A percentile compares a stretch with the other conserved stretches of the same genome.
Conservation (phyloP, 164 flowering plant genomes). For the Nymphaea colorata region DNA sequence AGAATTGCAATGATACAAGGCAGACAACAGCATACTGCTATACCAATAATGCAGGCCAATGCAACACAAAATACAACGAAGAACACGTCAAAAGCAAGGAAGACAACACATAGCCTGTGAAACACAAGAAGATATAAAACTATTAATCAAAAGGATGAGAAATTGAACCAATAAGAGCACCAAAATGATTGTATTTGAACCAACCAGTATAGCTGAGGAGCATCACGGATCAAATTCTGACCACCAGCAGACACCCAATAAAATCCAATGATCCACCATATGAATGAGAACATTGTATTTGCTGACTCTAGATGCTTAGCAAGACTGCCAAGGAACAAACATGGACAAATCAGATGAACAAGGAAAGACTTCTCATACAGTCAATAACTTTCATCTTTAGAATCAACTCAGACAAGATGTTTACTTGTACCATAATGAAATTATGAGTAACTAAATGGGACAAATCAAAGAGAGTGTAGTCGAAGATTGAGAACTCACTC, state of each 20-base stretch:
- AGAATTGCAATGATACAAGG: constrained; percentile 76
- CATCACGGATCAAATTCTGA: constrained; percentile 31
- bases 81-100: constrained; percentile 70
- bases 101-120: constrained; percentile 69
- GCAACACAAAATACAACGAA: constrained; percentile 70
- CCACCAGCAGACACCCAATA: constrained; percentile 82
- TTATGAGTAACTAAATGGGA: no score
- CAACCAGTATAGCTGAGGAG: constrained; percentile 80
- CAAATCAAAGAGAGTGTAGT: no score
- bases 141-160: not conserved
- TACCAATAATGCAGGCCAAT: constrained; percentile 68
- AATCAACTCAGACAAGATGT: no score
- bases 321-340: constrained; percentile 21
- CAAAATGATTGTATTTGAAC: constrained; percentile 1
- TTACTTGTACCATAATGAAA: no score
- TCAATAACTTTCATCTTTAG: no score
- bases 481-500: no score
- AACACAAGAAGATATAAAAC: constrained; percentile 4
- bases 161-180: not conserved
- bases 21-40: constrained; percentile 84
- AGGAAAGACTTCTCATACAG: not conserved
- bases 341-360: not conserved
- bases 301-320: constrained; percentile 76
- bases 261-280: constrained; percentile 89
- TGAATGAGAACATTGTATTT: constrained; percentile 75